These are phyloP conservation scores for Blepharisma stoltei DNA, from an alignment of 73 alveolate species.

Conservation along the genomic window DNA sequence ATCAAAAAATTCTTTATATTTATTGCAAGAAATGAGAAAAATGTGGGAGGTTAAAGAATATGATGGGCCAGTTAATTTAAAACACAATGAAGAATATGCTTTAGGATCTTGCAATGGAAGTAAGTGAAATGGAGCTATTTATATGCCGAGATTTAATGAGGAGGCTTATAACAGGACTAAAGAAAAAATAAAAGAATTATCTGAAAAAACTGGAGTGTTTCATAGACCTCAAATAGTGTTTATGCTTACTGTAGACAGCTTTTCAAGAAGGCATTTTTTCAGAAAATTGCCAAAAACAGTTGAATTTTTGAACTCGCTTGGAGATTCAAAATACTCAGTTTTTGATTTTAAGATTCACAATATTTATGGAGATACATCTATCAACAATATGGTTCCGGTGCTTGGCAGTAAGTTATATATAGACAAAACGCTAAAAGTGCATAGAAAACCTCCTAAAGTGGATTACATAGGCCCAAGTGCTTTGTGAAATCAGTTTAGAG, in stretches of 20 bases:
- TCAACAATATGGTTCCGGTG: constrained; percentile 3
- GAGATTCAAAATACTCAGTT: constrained; percentile 7
- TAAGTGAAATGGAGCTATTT: background rate
- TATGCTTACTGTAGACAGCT: constrained; percentile 10
- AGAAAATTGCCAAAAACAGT: constrained; percentile 26
- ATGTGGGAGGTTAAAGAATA: background rate
- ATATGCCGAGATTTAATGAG: constrained; percentile 9
- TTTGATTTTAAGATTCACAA: constrained; percentile 28
- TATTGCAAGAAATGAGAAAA: background rate
- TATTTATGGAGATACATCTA: constrained; percentile 20
- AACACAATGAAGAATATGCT: background rate
- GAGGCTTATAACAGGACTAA: background rate
- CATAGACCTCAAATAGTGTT: background rate
- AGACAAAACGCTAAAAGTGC: background rate
- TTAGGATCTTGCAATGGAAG: constrained; percentile 16
- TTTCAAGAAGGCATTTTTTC: constrained; percentile 32
- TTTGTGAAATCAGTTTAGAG: constrained; percentile 11
- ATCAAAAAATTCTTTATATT: background rate
- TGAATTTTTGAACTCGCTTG: background rate
- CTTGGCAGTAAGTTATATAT: background rate
- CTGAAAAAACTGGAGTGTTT: background rate
- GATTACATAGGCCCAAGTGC: background rate
- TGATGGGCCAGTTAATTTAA: background rate
- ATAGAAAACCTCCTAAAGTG: background rate
- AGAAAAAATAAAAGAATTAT: background rate